Evolutionary conservation across 768 basidiomycete species (phyloP).

Genomic region (Lactarius indigo): DNA sequence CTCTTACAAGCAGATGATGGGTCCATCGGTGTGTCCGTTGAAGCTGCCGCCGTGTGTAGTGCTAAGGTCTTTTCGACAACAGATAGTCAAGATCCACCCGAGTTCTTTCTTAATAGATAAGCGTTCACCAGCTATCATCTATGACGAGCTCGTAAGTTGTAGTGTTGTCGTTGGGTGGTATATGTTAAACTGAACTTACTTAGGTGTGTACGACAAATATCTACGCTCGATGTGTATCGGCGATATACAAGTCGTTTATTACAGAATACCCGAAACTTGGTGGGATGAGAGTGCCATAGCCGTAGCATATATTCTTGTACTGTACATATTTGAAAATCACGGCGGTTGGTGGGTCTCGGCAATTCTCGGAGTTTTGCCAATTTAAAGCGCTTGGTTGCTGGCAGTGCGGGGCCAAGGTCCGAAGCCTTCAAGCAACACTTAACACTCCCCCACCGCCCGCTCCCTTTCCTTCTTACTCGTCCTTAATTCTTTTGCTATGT

Average conservation of each 20-base stretch:
- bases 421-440: not conserved
- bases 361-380: slow-evolving; percentile 8
- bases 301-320: not conserved
- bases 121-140: slow-evolving; percentile 83
- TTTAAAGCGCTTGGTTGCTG: not conserved
- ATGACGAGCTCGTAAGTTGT: slow-evolving; percentile 83
- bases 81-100: slow-evolving; percentile 88
- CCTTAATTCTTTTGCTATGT: slow-evolving; percentile 29
- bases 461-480: not conserved
- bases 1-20: slow-evolving; percentile 79
- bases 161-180: not conserved
- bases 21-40: slow-evolving; percentile 50
- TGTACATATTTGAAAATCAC: not conserved
- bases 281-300: slow-evolving; percentile 4
- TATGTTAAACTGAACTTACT: slow-evolving; percentile 2
- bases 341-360: not conserved
- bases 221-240: slow-evolving; percentile 90
- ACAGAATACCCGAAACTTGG: slow-evolving; percentile 25
- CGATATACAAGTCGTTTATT: slow-evolving; percentile 60
- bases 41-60: not conserved
- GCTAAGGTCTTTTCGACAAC: slow-evolving; percentile 28
- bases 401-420: slow-evolving; percentile 9
- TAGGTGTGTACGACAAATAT: slow-evolving; percentile 79
- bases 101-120: slow-evolving; percentile 78
- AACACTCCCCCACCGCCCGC: slow-evolving; percentile 5